These are phyloP conservation scores for Xylaria sp. DNA, from an alignment of 2,329 filamentous ascomycete genomes.

Conservation along the genomic window DNA sequence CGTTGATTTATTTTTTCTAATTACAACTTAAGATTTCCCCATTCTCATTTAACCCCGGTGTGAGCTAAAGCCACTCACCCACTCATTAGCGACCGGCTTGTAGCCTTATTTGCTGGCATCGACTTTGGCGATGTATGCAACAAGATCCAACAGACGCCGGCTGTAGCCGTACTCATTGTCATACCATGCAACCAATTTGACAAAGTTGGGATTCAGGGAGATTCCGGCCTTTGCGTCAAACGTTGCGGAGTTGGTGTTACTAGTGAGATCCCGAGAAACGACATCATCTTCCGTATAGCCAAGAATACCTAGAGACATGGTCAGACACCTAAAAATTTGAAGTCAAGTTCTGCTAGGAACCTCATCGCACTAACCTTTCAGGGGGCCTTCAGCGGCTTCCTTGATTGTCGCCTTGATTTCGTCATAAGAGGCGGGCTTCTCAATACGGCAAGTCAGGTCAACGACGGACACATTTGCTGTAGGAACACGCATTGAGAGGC, in stretches of 20 bases:
- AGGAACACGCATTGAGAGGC: constrained; percentile 99
- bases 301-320: constrained; percentile 75
- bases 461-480: constrained; percentile 99
- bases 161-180: constrained; percentile 99
- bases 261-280: constrained; percentile 93
- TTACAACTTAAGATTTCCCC: not conserved
- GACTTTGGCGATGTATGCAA: constrained; percentile 81
- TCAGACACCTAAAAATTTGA: not conserved
- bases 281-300: constrained; percentile 97
- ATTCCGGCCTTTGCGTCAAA: constrained; percentile 99
- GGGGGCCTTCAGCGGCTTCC: constrained; percentile 81
- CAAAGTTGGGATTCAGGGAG: constrained; percentile 96
- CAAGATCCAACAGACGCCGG: constrained; percentile 88
- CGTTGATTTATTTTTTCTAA: not conserved
- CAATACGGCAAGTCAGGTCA: constrained; percentile 91
- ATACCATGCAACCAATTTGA: constrained; percentile 98
- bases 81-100: too few relatives aligned
- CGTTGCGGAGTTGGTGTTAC: constrained; percentile 93
- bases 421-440: constrained; percentile 89
- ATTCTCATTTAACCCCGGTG: not conserved
- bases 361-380: constrained; percentile 74
- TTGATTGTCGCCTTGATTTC: constrained; percentile 94
- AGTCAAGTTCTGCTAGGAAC: not conserved
- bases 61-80: not conserved
- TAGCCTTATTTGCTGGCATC: constrained; percentile 58